These are phyloP conservation scores for Sisymbrium irio DNA, from an alignment of 345 rosid genomes.

Conservation along the genomic window DNA sequence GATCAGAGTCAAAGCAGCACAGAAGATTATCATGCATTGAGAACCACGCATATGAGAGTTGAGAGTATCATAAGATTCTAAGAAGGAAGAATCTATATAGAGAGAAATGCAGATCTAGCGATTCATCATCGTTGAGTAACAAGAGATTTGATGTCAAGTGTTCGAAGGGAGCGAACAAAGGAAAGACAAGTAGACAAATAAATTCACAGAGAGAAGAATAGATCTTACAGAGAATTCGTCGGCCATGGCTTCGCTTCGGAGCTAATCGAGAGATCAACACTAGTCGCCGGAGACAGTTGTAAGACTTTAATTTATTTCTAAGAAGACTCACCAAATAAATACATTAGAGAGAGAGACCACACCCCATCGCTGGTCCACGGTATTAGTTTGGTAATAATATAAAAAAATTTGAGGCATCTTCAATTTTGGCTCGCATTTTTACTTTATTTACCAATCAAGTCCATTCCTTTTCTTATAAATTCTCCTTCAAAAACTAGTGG, in stretches of 20 bases:
- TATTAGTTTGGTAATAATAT: background rate
- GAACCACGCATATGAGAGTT: background rate
- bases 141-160: background rate
- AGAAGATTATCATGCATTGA: background rate
- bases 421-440: background rate
- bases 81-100: background rate
- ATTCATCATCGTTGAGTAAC: constrained; percentile 13
- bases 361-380: constrained; percentile 2
- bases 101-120: constrained; percentile 29
- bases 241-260: constrained; percentile 22
- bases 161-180: background rate
- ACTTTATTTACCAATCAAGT: background rate
- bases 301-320: background rate
- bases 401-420: background rate
- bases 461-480: background rate
- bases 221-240: constrained; percentile 32
- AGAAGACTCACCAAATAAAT: constrained; percentile 7
- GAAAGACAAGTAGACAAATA: background rate
- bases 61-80: background rate
- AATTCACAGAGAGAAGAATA: background rate
- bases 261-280: constrained; percentile 20
- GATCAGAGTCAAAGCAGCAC: constrained; percentile 8
- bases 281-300: constrained; percentile 23
- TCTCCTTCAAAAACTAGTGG: background rate
- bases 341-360: background rate